phyloP scores from a whole-genome alignment of 495 filamentous ascomycete species.

The Talaromyces ruber region DNA sequence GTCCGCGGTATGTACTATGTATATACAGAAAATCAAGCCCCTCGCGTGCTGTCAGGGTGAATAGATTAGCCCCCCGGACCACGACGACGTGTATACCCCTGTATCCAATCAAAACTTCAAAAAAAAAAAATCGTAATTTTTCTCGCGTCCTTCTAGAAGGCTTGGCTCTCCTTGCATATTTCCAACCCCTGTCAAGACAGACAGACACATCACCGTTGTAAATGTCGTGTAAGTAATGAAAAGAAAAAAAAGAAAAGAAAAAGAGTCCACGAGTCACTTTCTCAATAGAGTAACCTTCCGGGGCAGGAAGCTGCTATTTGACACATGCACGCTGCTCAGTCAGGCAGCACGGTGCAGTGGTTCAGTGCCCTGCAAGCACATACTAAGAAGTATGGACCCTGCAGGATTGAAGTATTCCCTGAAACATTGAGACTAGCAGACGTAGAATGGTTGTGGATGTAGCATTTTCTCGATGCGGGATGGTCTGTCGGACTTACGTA shows the following conservation, averaged over 20 bases:
- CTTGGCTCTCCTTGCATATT: neutral
- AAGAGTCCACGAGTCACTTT: neutral
- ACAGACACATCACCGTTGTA: neutral
- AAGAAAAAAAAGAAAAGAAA: too few relatives aligned
- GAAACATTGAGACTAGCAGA: neutral
- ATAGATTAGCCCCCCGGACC: neutral
- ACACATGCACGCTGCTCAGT: neutral
- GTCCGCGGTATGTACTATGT: too few relatives aligned
- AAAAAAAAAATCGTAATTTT: neutral
- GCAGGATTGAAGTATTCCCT: neutral
- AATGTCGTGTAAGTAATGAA: neutral
- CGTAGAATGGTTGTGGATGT: neutral
- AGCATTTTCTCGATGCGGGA: neutral
- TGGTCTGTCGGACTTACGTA: neutral
- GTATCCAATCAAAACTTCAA: neutral
- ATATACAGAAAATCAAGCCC: neutral
- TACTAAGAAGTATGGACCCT: neutral
- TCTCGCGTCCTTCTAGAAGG: neutral
- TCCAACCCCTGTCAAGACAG: neutral
- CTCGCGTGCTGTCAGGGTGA: neutral
- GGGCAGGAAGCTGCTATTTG: neutral
- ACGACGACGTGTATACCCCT: neutral
- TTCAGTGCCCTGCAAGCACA: neutral
- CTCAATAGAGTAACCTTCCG: neutral
- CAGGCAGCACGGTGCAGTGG: neutral